Base-by-base conservation (phyloP, 805 yeast species). In the Candida ascalaphidarum region DNA sequence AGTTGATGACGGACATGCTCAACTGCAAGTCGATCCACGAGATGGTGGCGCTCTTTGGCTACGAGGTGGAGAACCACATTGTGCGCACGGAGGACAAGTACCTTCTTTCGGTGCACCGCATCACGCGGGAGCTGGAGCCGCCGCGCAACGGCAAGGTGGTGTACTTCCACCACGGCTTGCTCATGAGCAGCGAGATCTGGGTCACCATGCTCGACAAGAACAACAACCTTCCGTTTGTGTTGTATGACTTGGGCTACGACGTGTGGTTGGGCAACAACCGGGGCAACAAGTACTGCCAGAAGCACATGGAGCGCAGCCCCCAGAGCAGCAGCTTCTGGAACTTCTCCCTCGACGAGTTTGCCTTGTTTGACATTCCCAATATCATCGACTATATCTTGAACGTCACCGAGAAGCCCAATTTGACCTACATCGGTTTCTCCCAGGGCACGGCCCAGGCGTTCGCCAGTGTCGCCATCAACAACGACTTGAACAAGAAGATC, bases 371-470 rank as follows among this genome's bases (percentile, higher is more conserved):
- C 28, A 51, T 52, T 19, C 57, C 57, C 12, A 48, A 48, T 27
- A 41, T 46, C 11, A 28, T 52, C 4, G 8, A 40, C 31, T 35
- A 30, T 29, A 30, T 41, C 4, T 52, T 88, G 32, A 49, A 62
- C 2, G 50, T 56, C 17, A 74, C 86, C 2, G 32, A 39, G 3
- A 31, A 26, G 11, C 22, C 32, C 7, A 50, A 61, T 31, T 52
- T 88, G 21, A 70, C 76, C 1, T 88, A 85, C 46, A 68, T 89
- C 38, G 97, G 96, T 1, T 89, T 89, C 46, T 77, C 88, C 15
- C 97, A 88, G 52, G 97, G 97, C 13, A 77, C 94, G 0, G 94
- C 96, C 1, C 96, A 89, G 52, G 85, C 85, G 23, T 78, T 88
- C 51, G 96, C 95, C 1, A 68, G 94, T 8, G 58, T 85, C 14